Evolutionary conservation across 2,329 filamentous ascomycete species (phyloP).

Genomic region (Penicillium decumbens): DNA sequence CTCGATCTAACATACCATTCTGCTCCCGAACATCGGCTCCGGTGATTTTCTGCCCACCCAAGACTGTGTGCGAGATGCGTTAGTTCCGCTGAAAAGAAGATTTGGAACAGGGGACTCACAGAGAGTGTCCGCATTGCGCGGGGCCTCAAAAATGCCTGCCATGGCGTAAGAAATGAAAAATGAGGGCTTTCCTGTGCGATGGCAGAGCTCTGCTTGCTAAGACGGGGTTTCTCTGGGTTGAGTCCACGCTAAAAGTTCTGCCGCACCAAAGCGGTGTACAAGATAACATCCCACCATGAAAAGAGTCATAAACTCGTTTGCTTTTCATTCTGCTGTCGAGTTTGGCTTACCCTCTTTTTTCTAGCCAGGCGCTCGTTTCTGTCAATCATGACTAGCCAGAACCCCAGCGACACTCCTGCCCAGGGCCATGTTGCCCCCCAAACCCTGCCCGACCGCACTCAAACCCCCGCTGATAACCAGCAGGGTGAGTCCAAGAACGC

Average conservation of each 20-base stretch:
- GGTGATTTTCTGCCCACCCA: slow-evolving; percentile 95
- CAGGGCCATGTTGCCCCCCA: slow-evolving; percentile 27
- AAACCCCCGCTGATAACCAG: slow-evolving; percentile 36
- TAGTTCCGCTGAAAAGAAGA: slow-evolving; percentile 22
- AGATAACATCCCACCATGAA: slow-evolving; percentile 40
- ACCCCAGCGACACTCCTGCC: slow-evolving; percentile 26
- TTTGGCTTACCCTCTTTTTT: slow-evolving; percentile 13
- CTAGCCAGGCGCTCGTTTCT: slow-evolving; percentile 18
- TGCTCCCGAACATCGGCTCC: slow-evolving; percentile 95
- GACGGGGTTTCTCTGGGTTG: slow-evolving; percentile 21
- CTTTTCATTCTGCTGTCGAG: slow-evolving; percentile 16
- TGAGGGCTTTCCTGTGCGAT: slow-evolving; percentile 23
- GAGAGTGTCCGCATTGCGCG: slow-evolving; percentile 84
- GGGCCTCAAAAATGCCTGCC: slow-evolving; percentile 94
- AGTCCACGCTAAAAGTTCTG: slow-evolving; percentile 40
- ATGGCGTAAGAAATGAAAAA: slow-evolving; percentile 49
- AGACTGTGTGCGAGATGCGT: slow-evolving; percentile 53
- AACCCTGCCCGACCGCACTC: slow-evolving; percentile 39
- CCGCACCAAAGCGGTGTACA: slow-evolving; percentile 37
- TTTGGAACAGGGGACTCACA: slow-evolving; percentile 50
- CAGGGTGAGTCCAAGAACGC: slow-evolving; percentile 38
- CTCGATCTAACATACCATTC: slow-evolving; percentile 61
- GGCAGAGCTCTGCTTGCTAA: slow-evolving; percentile 29
- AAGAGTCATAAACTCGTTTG: slow-evolving; percentile 12
- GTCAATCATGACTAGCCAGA: slow-evolving; percentile 32